Evolutionary conservation across 148 eudicot genomes (phyloP).

Genomic region (Rhododendron ovatum): DNA sequence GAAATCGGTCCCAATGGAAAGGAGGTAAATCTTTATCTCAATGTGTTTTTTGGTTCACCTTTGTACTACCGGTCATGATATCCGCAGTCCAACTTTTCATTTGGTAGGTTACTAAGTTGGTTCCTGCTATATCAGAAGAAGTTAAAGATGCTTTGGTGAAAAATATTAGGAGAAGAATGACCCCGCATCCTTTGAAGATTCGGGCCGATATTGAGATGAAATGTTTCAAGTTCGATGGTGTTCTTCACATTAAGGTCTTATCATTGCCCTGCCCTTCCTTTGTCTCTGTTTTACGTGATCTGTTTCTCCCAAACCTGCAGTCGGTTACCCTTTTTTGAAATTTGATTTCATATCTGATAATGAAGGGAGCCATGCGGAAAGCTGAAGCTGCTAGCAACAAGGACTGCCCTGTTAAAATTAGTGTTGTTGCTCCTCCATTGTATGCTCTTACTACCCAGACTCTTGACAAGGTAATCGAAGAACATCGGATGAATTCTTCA

Average conservation of each 20-base stretch:
- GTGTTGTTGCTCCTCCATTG: conserved; percentile 89
- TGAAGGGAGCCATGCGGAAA: conserved; percentile 92
- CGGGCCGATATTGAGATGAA: conserved; percentile 98
- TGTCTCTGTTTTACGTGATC: neutral
- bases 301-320: no score
- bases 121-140: conserved; percentile 85
- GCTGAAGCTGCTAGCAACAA: conserved; percentile 91
- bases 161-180: conserved; percentile 88
- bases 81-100: neutral
- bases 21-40: conserved; percentile 45
- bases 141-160: conserved; percentile 81
- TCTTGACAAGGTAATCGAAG: conserved; percentile 73
- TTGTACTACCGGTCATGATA: conserved; percentile 4
- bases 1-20: conserved; percentile 79
- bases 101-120: conserved; percentile 63
- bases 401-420: conserved; percentile 93
- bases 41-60: neutral
- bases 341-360: no score
- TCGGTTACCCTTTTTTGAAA: no score
- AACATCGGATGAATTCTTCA: neutral
- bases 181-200: conserved; percentile 94
- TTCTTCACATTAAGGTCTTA: conserved; percentile 91
- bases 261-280: neutral
- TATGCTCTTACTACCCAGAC: conserved; percentile 96
- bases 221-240: conserved; percentile 94